These are phyloP conservation scores for Penicillium bovifimosum DNA, from an alignment of 495 filamentous ascomycete genomes.

Conservation along the genomic window DNA sequence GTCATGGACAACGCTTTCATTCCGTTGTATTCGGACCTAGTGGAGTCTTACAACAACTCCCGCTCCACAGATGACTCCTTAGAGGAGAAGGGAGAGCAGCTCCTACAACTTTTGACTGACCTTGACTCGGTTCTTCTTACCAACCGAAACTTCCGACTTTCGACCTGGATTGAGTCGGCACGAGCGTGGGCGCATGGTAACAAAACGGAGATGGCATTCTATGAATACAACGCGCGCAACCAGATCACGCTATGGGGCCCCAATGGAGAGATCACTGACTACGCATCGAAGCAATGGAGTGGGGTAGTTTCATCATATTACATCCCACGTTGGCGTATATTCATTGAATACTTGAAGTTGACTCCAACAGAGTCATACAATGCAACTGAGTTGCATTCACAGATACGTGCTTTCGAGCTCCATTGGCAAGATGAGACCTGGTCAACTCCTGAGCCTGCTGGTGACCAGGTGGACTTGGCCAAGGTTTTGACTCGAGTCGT, in stretches of 20 bases:
- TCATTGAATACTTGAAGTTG: conserved; percentile 39
- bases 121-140: conserved; percentile 44
- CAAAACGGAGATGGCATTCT: conserved; percentile 27
- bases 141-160: conserved; percentile 40
- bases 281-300: conserved; percentile 46
- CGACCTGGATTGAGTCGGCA: conserved; percentile 39
- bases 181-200: conserved; percentile 29
- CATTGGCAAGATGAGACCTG: conserved; percentile 35
- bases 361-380: conserved; percentile 29
- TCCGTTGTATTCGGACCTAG: conserved; percentile 31
- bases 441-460: conserved; percentile 11
- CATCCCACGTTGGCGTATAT: conserved; percentile 42
- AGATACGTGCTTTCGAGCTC: conserved; percentile 34
- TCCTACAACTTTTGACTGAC: conserved; percentile 30
- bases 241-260: conserved; percentile 53
- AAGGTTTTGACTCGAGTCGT: conserved; percentile 16
- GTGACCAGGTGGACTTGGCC: conserved; percentile 9
- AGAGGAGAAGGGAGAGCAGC: conserved; percentile 19
- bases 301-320: conserved; percentile 47
- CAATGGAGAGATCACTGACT: conserved; percentile 44
- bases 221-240: conserved; percentile 49
- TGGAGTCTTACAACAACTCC: conserved; percentile 29
- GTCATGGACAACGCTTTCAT: conserved; percentile 46
- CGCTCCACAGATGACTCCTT: conserved; percentile 15
- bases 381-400: conserved; percentile 21